Base-by-base conservation (phyloP, 257 asterid genomes). In the Marsdenia floribunda region DNA sequence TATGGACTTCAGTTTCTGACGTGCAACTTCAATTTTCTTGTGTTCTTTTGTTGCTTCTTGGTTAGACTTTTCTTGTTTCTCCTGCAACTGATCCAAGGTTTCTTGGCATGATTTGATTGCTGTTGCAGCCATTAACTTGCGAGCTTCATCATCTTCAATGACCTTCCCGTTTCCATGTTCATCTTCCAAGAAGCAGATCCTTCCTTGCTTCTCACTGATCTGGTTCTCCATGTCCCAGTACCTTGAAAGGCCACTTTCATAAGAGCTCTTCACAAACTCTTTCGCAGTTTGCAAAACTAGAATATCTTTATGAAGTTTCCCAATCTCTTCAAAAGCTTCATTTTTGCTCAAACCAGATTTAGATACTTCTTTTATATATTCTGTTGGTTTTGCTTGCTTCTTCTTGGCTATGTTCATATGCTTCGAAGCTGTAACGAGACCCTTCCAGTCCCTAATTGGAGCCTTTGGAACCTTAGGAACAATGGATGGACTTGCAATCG, bases 211-310 rank as follows among this genome's bases (percentile, higher is more conserved):
- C 84, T 92, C 98, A 76, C 74, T 52, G 42, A 94, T 87, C 83
- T 90, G 90, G 75, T 86, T 94, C 82, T 94, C 99, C 6, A 94
- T 86, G 29, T 76, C 86, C 87, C 90, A 87, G 22, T 86, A 94
- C 82, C 89, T 92, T 0, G 90, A 79, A 6, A 87, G 82, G 53
- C 93, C 95, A 26, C 76, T 85, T 76, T 94, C 96, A 22, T 94
- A 92, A 8, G 99, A 90, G 86, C 92, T 90, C 82, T 89, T 94
- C 9, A 93, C 96, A 75, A 86, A 89, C 91, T 94, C 99, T 47
- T 92, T 92, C 5, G 86, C 82, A 4, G 98, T 92, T 68, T 94
- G 97, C 79, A 90, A 46, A 0, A 85, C 86, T 0, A 92, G 73
- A 70, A 92, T 94, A 52, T 94, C 98, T 53, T 90, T 90, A 61